Percentiles rank a stretch among this genome's conserved stretches.
phyloP scores from a whole-genome alignment of 805 yeast genomes.

The Starmera pachycereana region DNA sequence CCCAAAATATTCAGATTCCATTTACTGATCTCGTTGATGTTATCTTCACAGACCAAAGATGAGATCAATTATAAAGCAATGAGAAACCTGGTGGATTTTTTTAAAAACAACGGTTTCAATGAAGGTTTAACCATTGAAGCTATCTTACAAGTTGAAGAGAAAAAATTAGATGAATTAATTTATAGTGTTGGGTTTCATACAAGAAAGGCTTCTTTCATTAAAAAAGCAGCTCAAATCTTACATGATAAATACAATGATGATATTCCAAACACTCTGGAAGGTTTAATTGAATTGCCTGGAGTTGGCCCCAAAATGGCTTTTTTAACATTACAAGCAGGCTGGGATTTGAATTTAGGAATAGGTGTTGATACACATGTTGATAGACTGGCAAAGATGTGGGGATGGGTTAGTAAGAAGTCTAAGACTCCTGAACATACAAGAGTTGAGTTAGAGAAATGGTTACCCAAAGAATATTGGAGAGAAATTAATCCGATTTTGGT shows the following conservation, averaged over 20 bases:
- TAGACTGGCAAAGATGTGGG: constrained; percentile 69
- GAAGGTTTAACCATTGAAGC: constrained; percentile 54
- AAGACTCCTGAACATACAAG: constrained; percentile 74
- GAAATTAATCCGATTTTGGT: constrained; percentile 82
- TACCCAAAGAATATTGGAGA: constrained; percentile 66
- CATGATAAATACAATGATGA: constrained; percentile 46
- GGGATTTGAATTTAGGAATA: constrained; percentile 72
- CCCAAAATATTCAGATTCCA: constrained; percentile 51
- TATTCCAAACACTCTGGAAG: constrained; percentile 61
- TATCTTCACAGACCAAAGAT: constrained; percentile 88
- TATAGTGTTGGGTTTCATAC: constrained; percentile 80
- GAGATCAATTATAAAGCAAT: constrained; percentile 73
- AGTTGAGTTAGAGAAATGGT: constrained; percentile 56
- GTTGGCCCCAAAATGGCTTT: constrained; percentile 96
- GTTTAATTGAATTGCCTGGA: constrained; percentile 67
- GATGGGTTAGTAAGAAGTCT: constrained; percentile 49
- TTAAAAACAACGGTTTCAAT: constrained; percentile 29
- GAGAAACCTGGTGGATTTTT: constrained; percentile 40
- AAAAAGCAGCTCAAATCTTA: constrained; percentile 46
- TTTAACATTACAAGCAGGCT: constrained; percentile 69
- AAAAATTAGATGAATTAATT: constrained; percentile 55
- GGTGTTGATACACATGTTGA: constrained; percentile 93
- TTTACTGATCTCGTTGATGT: constrained; percentile 68
- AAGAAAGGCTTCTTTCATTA: constrained; percentile 65
- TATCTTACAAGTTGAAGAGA: constrained; percentile 37